Conservation (phyloP, 2,329 filamentous ascomycete genomes). For the Aspergillus sp. region DNA sequence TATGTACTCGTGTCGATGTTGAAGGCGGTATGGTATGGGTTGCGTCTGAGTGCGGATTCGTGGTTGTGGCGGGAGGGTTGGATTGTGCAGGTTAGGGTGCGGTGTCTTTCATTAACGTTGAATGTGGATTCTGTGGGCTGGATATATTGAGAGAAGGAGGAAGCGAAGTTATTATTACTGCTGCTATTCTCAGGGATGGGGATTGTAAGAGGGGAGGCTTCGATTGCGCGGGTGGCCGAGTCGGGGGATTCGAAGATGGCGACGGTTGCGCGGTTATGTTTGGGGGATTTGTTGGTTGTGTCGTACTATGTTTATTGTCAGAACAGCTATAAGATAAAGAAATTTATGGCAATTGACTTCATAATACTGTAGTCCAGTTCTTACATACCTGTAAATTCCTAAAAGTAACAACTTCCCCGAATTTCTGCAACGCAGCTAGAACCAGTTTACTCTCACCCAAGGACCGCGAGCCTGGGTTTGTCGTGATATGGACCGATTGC, state of each 20-base stretch:
- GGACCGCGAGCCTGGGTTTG: slow-evolving; percentile 21
- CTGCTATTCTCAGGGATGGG: slow-evolving; percentile 5
- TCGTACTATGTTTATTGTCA: slow-evolving; percentile 25
- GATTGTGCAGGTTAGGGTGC: slow-evolving; percentile 21
- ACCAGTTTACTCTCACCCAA: slow-evolving; percentile 31
- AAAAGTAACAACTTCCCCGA: slow-evolving; percentile 37
- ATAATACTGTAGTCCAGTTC: too few species aligned
- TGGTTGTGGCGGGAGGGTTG: slow-evolving; percentile 25
- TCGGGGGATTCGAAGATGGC: slow-evolving; percentile 34
- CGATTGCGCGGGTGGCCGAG: slow-evolving; percentile 28
- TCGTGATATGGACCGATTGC: slow-evolving; percentile 27
- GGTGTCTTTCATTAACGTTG: neutral
- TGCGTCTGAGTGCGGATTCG: slow-evolving; percentile 19
- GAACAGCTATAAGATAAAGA: neutral
- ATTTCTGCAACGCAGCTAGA: slow-evolving; percentile 34
- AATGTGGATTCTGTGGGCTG: neutral
- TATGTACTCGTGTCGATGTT: slow-evolving; percentile 14
- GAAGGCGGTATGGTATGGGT: slow-evolving; percentile 28
- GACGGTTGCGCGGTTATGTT: slow-evolving; percentile 16
- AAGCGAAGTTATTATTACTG: neutral
- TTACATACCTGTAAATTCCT: slow-evolving; percentile 28
- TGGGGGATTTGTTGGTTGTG: slow-evolving; percentile 17
- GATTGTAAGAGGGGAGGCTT: slow-evolving; percentile 27
- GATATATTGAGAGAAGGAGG: neutral
- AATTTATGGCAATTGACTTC: too few species aligned